phyloP scores from a whole-genome alignment of 1,139 yeast species.

The Yamadazyma epiphylla region DNA sequence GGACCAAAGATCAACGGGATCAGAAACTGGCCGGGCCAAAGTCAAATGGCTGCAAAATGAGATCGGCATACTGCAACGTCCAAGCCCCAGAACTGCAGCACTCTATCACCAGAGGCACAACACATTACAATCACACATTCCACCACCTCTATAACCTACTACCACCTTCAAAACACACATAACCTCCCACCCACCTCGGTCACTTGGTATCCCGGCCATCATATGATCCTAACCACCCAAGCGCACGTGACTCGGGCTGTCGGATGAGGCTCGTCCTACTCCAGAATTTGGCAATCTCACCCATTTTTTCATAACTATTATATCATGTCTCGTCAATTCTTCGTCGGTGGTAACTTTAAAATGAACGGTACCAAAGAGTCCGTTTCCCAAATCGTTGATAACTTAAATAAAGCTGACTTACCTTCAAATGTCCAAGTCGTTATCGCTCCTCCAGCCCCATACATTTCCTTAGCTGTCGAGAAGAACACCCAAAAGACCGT shows the following conservation, averaged over 20 bases:
- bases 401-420: conserved; percentile 74
- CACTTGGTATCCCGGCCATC: too few relatives aligned
- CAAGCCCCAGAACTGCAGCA: too few relatives aligned
- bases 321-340: conserved; percentile 83
- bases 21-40: too few relatives aligned
- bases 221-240: too few relatives aligned
- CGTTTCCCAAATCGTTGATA: conserved; percentile 76
- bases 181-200: too few relatives aligned
- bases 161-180: too few relatives aligned
- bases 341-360: conserved; percentile 98
- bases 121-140: too few relatives aligned
- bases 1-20: too few relatives aligned
- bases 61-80: too few relatives aligned
- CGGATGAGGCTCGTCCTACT: conserved; percentile 15
- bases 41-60: too few relatives aligned
- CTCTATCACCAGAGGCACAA: too few relatives aligned
- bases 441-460: conserved; percentile 94
- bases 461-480: conserved; percentile 73
- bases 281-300: conserved; percentile 1
- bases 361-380: conserved; percentile 94
- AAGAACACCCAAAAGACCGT: conserved; percentile 70
- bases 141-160: too few relatives aligned
- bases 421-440: conserved; percentile 84
- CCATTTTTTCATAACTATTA: not conserved
- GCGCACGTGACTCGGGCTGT: conserved; percentile 7